phyloP scores from a whole-genome alignment of 2,329 filamentous ascomycete genomes.

The Sclerotinia spermophila region DNA sequence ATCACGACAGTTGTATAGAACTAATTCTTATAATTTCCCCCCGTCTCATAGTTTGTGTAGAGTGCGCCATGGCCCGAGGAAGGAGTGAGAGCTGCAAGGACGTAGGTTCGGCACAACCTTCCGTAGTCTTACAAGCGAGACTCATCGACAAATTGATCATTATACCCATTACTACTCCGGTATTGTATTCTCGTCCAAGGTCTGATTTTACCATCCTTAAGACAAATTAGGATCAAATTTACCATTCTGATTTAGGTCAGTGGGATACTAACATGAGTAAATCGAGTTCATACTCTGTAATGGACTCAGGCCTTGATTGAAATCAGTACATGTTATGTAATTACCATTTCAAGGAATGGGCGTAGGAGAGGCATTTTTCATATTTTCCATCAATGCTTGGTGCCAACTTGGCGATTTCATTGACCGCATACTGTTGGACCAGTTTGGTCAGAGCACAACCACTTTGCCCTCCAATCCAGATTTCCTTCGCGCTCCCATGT shows the following conservation, averaged over 20 bases:
- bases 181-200: slow-evolving; percentile 29
- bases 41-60: slow-evolving; percentile 27
- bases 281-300: slow-evolving; percentile 32
- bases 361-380: neutral
- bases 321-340: neutral
- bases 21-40: slow-evolving; percentile 31
- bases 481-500: slow-evolving; percentile 27
- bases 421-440: slow-evolving; percentile 30
- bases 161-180: slow-evolving; percentile 20
- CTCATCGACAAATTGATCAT: slow-evolving; percentile 24
- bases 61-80: slow-evolving; percentile 32
- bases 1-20: slow-evolving; percentile 2
- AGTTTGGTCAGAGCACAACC: slow-evolving; percentile 30
- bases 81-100: slow-evolving; percentile 32
- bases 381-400: slow-evolving; percentile 25
- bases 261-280: slow-evolving; percentile 25
- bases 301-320: slow-evolving; percentile 23
- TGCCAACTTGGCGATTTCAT: slow-evolving; percentile 30
- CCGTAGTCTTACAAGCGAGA: slow-evolving; percentile 31
- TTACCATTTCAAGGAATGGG: neutral
- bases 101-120: slow-evolving; percentile 36
- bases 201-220: slow-evolving; percentile 29
- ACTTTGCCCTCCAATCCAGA: slow-evolving; percentile 24
- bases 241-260: neutral
- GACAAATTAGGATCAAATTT: neutral